Percentiles rank a stretch among this genome's conserved stretches.
These are phyloP conservation scores for Anacardium occidentale DNA, from an alignment of 345 rosid species.

Conservation along the genomic window DNA sequence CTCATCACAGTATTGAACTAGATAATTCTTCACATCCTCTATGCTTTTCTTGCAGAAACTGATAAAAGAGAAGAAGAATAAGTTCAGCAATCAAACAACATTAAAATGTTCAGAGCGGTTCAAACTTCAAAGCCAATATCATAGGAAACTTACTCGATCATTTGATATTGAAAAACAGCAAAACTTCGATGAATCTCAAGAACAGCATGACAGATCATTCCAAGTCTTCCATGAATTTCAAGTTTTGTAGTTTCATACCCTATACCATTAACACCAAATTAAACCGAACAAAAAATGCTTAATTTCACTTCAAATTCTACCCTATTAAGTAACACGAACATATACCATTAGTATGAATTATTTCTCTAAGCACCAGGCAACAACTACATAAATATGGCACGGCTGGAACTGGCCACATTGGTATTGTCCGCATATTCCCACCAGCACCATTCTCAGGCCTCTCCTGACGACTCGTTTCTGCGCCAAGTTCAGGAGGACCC, in stretches of 20 bases:
- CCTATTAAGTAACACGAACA: not conserved
- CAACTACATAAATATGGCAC: constrained; percentile 39
- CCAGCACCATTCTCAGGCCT: not conserved
- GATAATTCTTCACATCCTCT: constrained; percentile 42
- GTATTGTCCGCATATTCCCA: constrained; percentile 6
- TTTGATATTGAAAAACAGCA: constrained; percentile 17
- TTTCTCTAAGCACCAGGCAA: constrained; percentile 51
- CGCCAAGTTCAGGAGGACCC: constrained; percentile 9
- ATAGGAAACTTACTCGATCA: constrained; percentile 44
- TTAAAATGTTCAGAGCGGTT: too few species aligned
- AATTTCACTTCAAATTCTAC: not conserved
- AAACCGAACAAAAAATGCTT: not conserved
- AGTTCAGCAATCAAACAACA: too few species aligned
- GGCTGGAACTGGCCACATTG: constrained; percentile 32
- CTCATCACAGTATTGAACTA: constrained; percentile 42
- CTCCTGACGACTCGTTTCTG: not conserved
- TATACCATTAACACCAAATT: not conserved
- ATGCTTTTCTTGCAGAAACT: constrained; percentile 42
- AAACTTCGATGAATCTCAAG: constrained; percentile 24
- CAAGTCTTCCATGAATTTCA: constrained; percentile 60
- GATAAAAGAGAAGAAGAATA: constrained; percentile 6
- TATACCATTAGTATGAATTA: constrained; percentile 49
- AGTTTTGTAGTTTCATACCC: constrained; percentile 42
- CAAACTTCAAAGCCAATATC: not conserved
- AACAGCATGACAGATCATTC: constrained; percentile 51